A percentile compares a stretch with the other conserved stretches of the same genome.
phyloP scores from a whole-genome alignment of 2,329 filamentous ascomycete genomes.

The Cladosporium sp. region DNA sequence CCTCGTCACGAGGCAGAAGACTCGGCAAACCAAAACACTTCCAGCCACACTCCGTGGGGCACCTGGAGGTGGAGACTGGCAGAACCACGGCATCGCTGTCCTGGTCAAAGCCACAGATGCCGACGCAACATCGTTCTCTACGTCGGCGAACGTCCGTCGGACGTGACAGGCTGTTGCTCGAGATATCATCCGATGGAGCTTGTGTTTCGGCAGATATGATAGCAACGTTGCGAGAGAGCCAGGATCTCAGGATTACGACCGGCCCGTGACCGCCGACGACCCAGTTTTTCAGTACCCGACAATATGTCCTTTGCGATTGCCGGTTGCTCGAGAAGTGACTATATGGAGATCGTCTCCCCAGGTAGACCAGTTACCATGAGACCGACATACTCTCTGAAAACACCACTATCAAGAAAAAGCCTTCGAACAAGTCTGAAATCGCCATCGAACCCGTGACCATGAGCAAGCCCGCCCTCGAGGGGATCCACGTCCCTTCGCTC shows the following conservation, averaged over 20 bases:
- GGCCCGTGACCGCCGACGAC: not conserved
- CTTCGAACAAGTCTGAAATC: conserved; percentile 31
- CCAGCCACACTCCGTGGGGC: not conserved
- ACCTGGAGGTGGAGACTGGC: not conserved
- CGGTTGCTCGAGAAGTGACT: not conserved
- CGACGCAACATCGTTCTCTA: not conserved
- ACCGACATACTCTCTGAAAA: not conserved
- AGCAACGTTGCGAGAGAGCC: not conserved
- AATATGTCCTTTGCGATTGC: not conserved
- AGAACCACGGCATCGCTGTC: not conserved
- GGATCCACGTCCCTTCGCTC: conserved; percentile 58
- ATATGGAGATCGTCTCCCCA: not conserved
- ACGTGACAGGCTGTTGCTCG: not conserved
- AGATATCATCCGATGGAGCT: not conserved
- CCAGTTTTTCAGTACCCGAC: not conserved
- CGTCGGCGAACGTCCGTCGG: not conserved
- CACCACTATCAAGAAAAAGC: conserved; percentile 21
- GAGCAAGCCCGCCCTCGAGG: conserved; percentile 45
- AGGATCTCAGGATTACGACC: not conserved
- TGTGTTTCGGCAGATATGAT: not conserved
- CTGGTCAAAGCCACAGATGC: not conserved
- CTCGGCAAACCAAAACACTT: not conserved
- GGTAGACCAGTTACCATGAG: not conserved
- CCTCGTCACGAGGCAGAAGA: not conserved
- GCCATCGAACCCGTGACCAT: not conserved